Evolutionary conservation across 495 filamentous ascomycete species (phyloP).

Genomic region (Xylaria castorea): DNA sequence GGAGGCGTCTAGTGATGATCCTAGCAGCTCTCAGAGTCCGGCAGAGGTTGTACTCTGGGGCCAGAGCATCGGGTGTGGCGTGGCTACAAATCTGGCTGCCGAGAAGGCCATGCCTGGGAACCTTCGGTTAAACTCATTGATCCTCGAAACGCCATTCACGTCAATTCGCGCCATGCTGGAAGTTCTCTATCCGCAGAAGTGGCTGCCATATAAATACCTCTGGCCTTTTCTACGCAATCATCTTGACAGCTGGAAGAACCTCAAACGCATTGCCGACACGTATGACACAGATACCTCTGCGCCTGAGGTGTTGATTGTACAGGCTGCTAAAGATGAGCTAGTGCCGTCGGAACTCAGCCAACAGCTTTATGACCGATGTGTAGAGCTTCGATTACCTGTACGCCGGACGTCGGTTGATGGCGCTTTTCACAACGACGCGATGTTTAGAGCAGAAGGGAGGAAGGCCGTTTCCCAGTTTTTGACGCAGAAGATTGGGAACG

Average conservation of each 20-base stretch:
- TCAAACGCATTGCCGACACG: constrained; percentile 41
- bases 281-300: constrained; percentile 25
- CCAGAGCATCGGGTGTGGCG: constrained; percentile 73
- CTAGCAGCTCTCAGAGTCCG: constrained; percentile 30
- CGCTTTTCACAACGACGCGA: constrained; percentile 55
- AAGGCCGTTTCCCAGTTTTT: constrained; percentile 47
- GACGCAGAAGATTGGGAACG: constrained; percentile 28
- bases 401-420: constrained; percentile 44
- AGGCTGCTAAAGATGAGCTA: constrained; percentile 71
- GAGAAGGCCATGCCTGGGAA: constrained; percentile 35
- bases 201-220: constrained; percentile 71
- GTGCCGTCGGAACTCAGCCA: constrained; percentile 65
- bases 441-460: constrained; percentile 52
- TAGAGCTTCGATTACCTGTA: constrained; percentile 48
- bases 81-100: constrained; percentile 60
- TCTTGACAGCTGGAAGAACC: constrained; percentile 53
- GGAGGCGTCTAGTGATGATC: constrained; percentile 9
- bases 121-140: constrained; percentile 54
- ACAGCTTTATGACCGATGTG: constrained; percentile 53
- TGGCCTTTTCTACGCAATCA: constrained; percentile 58
- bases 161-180: constrained; percentile 76
- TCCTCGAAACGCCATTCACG: constrained; percentile 80
- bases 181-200: constrained; percentile 79
- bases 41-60: constrained; percentile 75
- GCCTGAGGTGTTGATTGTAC: constrained; percentile 62